Base-by-base conservation (phyloP, 768 basidiomycete species). In the Rhizopogon vinicolor region DNA sequence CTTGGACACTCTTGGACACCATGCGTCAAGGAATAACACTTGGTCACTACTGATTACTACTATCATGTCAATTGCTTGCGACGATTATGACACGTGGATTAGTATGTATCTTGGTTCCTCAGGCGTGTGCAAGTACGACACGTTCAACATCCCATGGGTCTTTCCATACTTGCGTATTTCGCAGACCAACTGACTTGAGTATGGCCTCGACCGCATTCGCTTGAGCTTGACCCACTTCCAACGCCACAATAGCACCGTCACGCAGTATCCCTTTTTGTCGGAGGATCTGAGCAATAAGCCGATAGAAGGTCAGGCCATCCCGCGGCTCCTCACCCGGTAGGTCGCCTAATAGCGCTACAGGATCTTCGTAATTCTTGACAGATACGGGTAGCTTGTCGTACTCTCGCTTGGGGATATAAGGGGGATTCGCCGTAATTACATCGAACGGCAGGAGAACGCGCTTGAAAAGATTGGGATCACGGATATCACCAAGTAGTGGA, bases 351-450 rank as follows among this genome's bases (percentile, higher is more conserved):
- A 98, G 80, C 10, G 95, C 95, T 14, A 74, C 77, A 8, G 78
- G 82, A 72, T 95, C 93, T 70, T 98, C 96, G 66, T 82, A 90
- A 51, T 81, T 75, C 50, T 73, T 80, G 52, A 98, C 94, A 46
- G 84, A 86, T n/a, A 65, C 57, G 7, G 87, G 80, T 35, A 98
- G 78, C 22, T 63, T 51, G 42, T 80, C 70, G 65, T 86, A 95
- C 56, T 88, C 86, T 40, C 70, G 61, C 58, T 68, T 76, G 39
- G 93, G 77, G 60, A 98, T 89, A 71, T 97, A 98, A 9, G 92
- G 89, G 25, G 90, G 89, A 71, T 94, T 95, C 14, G 86, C 82
- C 10, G 91, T 92, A 63, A 94, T 74, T 54, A 94, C 73, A 71
- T 92, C 86, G 71, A 85, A 90, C 2, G 87, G 82, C 3, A 69